Conservation (phyloP, 345 rosid genomes). For the Excoecaria agallocha region DNA sequence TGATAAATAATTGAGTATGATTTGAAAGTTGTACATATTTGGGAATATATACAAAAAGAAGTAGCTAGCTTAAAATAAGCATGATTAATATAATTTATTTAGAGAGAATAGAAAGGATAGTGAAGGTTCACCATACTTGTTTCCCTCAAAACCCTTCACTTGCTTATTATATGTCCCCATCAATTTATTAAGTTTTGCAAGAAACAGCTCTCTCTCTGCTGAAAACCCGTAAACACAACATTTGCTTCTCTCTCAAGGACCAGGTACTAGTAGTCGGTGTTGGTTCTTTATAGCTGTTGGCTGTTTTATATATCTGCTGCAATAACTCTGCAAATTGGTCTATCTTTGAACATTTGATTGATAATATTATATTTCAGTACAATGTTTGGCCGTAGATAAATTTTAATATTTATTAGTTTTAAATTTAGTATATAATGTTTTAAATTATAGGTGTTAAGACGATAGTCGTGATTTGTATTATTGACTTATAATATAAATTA, state of each 20-base stretch:
- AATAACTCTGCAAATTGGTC: constrained; percentile 41
- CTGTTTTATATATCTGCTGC: constrained; percentile 40
- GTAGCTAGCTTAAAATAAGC: too few species aligned
- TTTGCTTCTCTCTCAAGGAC: constrained; percentile 42
- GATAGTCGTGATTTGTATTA: too few species aligned
- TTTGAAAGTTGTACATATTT: constrained; percentile 8
- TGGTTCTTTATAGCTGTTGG: constrained; percentile 50
- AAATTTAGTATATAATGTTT: too few species aligned
- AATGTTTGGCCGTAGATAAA: too few species aligned
- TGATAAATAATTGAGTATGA: not conserved
- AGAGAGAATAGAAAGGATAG: constrained; percentile 5
- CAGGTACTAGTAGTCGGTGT: constrained; percentile 41
- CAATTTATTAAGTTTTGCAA: constrained; percentile 10
- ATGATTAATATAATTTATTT: too few species aligned
- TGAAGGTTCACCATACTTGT: constrained; percentile 16
- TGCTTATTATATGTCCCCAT: constrained; percentile 24
- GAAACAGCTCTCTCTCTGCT: not conserved
- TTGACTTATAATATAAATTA: too few species aligned
- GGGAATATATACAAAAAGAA: too few species aligned
- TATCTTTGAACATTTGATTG: too few species aligned
- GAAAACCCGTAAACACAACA: not conserved
- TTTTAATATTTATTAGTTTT: too few species aligned
- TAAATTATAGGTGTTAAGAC: too few species aligned
- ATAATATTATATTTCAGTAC: too few species aligned
- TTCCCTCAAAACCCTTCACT: constrained; percentile 1